Percentiles rank a stretch among this genome's conserved stretches.
phyloP scores from a whole-genome alignment of 257 asterid species.

The Penstemon eatonii region DNA sequence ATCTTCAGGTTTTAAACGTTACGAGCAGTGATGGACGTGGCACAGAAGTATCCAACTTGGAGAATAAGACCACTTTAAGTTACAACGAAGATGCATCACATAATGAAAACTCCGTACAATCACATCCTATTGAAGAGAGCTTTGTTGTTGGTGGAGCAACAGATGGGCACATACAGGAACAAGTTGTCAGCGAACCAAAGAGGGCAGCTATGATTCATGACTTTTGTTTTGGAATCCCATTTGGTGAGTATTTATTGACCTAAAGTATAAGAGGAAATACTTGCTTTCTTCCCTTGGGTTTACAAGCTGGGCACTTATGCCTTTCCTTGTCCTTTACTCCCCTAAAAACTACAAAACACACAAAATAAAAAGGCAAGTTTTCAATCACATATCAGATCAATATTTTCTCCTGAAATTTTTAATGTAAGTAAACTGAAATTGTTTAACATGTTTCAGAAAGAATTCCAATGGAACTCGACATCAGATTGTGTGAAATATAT shows the following conservation, averaged over 20 bases:
- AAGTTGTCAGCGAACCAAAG: constrained; percentile 38
- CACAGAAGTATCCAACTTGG: constrained; percentile 38
- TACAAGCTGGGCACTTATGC: neutral
- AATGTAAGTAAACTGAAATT: neutral
- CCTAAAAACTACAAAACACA: neutral
- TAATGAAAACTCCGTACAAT: constrained; percentile 46
- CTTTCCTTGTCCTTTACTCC: neutral
- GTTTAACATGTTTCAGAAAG: neutral
- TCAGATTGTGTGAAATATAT: neutral
- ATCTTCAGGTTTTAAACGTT: constrained; percentile 45
- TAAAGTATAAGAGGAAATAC: constrained; percentile 2
- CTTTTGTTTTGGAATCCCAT: constrained; percentile 93
- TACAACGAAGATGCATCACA: constrained; percentile 48
- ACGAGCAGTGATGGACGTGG: constrained; percentile 50
- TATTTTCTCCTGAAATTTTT: neutral
- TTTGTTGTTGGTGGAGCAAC: constrained; percentile 35
- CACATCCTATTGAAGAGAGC: constrained; percentile 37
- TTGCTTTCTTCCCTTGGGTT: constrained; percentile 17
- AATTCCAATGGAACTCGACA: neutral
- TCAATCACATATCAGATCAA: neutral
- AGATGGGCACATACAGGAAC: constrained; percentile 44
- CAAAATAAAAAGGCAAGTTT: no score
- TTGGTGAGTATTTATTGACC: constrained; percentile 50
- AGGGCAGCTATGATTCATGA: constrained; percentile 87
- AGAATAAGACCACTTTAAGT: constrained; percentile 40